Evolutionary conservation across 495 filamentous ascomycete genomes (phyloP).

Genomic region (Annulohypoxylon bovei): DNA sequence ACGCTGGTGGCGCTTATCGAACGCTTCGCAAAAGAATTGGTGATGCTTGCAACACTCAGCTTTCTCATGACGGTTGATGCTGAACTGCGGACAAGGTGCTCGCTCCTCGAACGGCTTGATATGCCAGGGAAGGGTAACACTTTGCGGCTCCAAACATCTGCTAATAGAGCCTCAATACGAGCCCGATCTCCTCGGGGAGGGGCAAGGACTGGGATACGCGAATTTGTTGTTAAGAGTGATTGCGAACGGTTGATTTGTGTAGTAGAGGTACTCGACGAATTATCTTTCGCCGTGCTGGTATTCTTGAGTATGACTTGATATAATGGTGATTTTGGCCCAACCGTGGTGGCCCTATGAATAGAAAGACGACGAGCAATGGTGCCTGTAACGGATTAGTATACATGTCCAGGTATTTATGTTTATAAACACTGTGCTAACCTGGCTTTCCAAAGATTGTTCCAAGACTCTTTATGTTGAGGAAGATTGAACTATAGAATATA

Average conservation of each 20-base stretch:
- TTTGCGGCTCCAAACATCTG: conserved; percentile 87
- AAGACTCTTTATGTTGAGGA: conserved; percentile 75
- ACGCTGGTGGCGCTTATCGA: conserved; percentile 50
- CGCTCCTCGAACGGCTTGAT: conserved; percentile 68
- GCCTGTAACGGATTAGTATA: conserved; percentile 51
- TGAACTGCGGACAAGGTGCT: conserved; percentile 71
- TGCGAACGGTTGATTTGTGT: conserved; percentile 73
- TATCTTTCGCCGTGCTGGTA: conserved; percentile 75
- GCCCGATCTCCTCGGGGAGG: conserved; percentile 79
- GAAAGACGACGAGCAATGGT: conserved; percentile 80
- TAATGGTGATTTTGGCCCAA: conserved; percentile 67
- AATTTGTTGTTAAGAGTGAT: conserved; percentile 71
- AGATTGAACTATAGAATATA: conserved; percentile 66
- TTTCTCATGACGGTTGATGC: conserved; percentile 85
- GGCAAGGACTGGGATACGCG: conserved; percentile 67
- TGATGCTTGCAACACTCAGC: conserved; percentile 77
- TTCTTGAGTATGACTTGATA: conserved; percentile 90
- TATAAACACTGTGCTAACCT: conserved; percentile 45
- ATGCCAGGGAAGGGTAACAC: conserved; percentile 88
- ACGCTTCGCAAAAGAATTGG: conserved; percentile 70
- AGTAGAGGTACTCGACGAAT: conserved; percentile 45
- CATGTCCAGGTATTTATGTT: neutral
- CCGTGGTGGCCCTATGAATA: conserved; percentile 77
- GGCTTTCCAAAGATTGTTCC: conserved; percentile 76
- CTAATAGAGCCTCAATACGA: conserved; percentile 76